Evolutionary conservation across 352 stramenopile genomes (phyloP).

Genomic region (Plasmopara muralis): DNA sequence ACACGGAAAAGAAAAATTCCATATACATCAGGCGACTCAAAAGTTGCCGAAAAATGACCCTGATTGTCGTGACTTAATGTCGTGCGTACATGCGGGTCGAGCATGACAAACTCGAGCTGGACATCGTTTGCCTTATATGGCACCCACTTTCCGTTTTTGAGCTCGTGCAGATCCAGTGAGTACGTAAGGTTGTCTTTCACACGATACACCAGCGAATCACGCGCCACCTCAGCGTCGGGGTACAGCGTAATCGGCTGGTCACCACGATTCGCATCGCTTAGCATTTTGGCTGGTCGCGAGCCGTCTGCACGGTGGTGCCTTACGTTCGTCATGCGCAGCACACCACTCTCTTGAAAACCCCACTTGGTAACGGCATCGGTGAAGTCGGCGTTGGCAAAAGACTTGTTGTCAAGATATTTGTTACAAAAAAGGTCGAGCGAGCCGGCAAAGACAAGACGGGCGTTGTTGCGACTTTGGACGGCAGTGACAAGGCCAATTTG

Average conservation of each 20-base stretch:
- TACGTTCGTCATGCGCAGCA: constrained; percentile 84
- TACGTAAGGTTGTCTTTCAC: constrained; percentile 92
- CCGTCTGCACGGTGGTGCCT: constrained; percentile 82
- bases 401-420: constrained; percentile 58
- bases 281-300: constrained; percentile 76
- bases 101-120: constrained; percentile 94
- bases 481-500: constrained; percentile 77
- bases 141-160: constrained; percentile 66
- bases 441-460: constrained; percentile 79
- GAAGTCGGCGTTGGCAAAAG: constrained; percentile 73
- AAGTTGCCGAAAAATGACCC: constrained; percentile 78
- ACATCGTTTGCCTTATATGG: constrained; percentile 77
- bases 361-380: constrained; percentile 69
- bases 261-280: constrained; percentile 79
- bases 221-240: constrained; percentile 78
- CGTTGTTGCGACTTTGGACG: constrained; percentile 89
- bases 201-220: constrained; percentile 89
- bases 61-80: constrained; percentile 68
- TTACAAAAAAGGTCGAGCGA: constrained; percentile 88
- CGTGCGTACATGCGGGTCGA: constrained; percentile 89
- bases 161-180: constrained; percentile 86
- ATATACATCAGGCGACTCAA: constrained; percentile 88
- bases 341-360: constrained; percentile 83
- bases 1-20: constrained; percentile 92
- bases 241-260: constrained; percentile 89